These are phyloP conservation scores for Coemansia sp. DNA, from an alignment of 192 early-diverging fungal species.

Conservation along the genomic window DNA sequence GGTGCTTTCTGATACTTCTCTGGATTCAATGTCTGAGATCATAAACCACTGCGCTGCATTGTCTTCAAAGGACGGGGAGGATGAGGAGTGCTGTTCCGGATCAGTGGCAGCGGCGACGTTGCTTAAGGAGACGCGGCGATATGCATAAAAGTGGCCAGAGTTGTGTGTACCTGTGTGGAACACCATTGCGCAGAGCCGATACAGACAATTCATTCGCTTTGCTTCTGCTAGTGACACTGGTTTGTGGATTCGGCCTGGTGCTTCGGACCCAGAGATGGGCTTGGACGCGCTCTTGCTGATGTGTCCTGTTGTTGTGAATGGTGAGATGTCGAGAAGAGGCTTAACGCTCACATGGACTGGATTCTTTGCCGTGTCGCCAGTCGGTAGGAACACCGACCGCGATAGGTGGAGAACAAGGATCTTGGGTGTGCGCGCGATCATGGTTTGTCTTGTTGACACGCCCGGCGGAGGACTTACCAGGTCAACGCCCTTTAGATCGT, in stretches of 20 bases:
- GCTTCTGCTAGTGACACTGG: conserved; percentile 18
- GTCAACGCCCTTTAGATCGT: conserved; percentile 31
- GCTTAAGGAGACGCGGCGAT: conserved; percentile 58
- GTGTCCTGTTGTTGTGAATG: conserved; percentile 71
- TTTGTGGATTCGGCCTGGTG: not conserved
- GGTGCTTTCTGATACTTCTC: conserved; percentile 46
- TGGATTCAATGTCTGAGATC: conserved; percentile 59
- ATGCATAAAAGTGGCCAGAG: conserved; percentile 89
- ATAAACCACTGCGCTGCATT: conserved; percentile 59
- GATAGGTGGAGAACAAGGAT: conserved; percentile 85
- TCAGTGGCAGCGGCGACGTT: not conserved
- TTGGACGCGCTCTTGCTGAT: conserved; percentile 58
- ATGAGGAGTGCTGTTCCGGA: not conserved
- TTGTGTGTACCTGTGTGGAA: conserved; percentile 85
- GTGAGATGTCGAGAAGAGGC: conserved; percentile 72
- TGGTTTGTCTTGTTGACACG: conserved; percentile 71
- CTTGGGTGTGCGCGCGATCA: conserved; percentile 83
- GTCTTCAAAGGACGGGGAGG: conserved; percentile 1
- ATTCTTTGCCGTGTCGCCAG: conserved; percentile 75
- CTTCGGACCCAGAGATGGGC: conserved; percentile 38
- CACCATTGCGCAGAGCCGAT: conserved; percentile 76
- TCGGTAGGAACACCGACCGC: conserved; percentile 74
- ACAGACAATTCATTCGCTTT: conserved; percentile 52
- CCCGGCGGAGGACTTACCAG: conserved; percentile 29
- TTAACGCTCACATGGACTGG: conserved; percentile 68